Evolutionary conservation across 2,329 filamentous ascomycete species (phyloP).

Genomic region (Myriosclerotinia curreyana): DNA sequence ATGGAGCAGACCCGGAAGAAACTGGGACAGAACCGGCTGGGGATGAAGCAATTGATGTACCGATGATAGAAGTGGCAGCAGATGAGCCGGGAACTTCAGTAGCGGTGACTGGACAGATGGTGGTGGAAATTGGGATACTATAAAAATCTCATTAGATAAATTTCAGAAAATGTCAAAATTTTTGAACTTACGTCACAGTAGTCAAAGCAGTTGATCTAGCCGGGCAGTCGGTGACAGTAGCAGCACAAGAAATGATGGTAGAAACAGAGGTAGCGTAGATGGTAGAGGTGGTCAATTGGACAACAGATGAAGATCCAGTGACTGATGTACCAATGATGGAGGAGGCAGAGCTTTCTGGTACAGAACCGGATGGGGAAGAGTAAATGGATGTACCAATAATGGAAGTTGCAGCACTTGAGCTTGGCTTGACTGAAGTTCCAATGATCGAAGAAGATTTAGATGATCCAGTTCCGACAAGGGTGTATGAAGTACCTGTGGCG

Average conservation of each 20-base stretch:
- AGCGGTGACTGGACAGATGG: slow-evolving; percentile 36
- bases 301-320: slow-evolving; percentile 5
- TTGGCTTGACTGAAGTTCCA: slow-evolving; percentile 1
- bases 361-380: not conserved
- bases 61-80: not conserved
- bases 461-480: slow-evolving; percentile 15
- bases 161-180: not conserved
- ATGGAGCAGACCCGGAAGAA: not conserved
- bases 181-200: slow-evolving; percentile 39
- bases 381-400: slow-evolving; percentile 3
- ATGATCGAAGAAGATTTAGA: slow-evolving; percentile 1
- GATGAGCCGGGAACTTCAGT: slow-evolving; percentile 13
- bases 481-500: slow-evolving; percentile 7
- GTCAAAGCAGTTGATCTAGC: slow-evolving; percentile 41
- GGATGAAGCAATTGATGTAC: not conserved
- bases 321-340: slow-evolving; percentile 13
- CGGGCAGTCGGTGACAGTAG: slow-evolving; percentile 52
- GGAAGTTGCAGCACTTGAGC: slow-evolving; percentile 1
- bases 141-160: not conserved
- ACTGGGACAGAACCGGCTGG: not conserved
- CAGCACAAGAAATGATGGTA: slow-evolving; percentile 51
- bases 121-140: slow-evolving; percentile 45
- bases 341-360: not conserved
- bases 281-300: slow-evolving; percentile 42
- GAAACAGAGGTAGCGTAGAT: slow-evolving; percentile 50